phyloP scores from a whole-genome alignment of 2,329 filamentous ascomycete genomes.

The Penicillium sp. region DNA sequence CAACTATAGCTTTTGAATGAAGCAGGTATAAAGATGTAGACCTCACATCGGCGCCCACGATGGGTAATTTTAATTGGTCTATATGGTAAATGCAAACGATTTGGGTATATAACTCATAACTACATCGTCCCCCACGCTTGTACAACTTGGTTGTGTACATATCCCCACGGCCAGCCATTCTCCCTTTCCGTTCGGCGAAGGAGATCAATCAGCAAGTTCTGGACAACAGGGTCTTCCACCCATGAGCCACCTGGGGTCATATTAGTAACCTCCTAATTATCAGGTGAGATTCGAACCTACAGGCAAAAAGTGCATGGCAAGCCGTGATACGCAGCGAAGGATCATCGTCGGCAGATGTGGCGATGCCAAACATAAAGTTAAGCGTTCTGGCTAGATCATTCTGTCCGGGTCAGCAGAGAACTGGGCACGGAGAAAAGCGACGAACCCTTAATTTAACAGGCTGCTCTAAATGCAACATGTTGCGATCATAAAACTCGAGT shows the following conservation, averaged over 20 bases:
- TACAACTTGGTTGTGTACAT: slow-evolving; percentile 4
- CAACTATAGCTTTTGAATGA: neutral
- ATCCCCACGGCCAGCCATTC: slow-evolving; percentile 11
- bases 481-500: slow-evolving; percentile 16
- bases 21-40: no score
- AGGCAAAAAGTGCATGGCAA: slow-evolving; percentile 34
- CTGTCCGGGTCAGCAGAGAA: slow-evolving; percentile 13
- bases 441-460: slow-evolving; percentile 26
- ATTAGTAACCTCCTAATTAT: neutral
- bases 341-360: slow-evolving; percentile 33
- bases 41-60: no score
- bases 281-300: slow-evolving; percentile 15
- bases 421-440: neutral
- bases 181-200: slow-evolving; percentile 11
- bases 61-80: neutral
- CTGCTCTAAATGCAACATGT: slow-evolving; percentile 12
- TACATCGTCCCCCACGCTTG: slow-evolving; percentile 6
- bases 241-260: slow-evolving; percentile 25
- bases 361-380: slow-evolving; percentile 34
- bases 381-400: slow-evolving; percentile 28
- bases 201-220: slow-evolving; percentile 5
- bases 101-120: neutral
- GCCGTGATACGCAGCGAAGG: slow-evolving; percentile 35
- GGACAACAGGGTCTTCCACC: slow-evolving; percentile 28
- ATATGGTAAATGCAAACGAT: neutral